phyloP scores from a whole-genome alignment of 1,284 basidiomycete species.

The Boletus subluridellus region DNA sequence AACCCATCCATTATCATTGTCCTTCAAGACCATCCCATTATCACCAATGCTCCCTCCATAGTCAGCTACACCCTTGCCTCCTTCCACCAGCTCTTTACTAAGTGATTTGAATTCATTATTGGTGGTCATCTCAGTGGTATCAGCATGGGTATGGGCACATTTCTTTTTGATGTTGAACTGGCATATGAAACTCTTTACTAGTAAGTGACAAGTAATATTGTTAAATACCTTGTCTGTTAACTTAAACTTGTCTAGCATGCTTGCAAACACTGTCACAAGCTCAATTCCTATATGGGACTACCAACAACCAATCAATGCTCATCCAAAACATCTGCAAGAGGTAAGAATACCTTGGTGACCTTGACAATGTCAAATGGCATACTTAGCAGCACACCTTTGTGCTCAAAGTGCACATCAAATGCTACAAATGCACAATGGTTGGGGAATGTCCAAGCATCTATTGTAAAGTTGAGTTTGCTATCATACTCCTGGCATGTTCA shows the following conservation, averaged over 20 bases:
- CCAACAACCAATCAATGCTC: not conserved
- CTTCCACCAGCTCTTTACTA: not conserved
- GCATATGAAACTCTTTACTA: not conserved
- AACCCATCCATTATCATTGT: not conserved
- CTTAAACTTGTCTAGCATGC: not conserved
- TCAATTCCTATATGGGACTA: not conserved
- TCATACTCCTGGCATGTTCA: slow-evolving; percentile 9
- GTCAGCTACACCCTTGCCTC: not conserved
- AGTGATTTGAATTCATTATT: not conserved
- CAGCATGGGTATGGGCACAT: not conserved
- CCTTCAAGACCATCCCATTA: not conserved
- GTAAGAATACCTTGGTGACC: not conserved
- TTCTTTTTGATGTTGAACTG: not conserved
- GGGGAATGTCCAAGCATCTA: slow-evolving; percentile 8
- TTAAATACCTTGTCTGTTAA: not conserved
- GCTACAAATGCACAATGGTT: slow-evolving; percentile 4
- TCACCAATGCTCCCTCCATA: not conserved
- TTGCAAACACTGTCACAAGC: not conserved
- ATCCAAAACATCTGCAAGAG: not conserved
- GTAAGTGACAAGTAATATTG: not conserved
- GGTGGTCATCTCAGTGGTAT: not conserved
- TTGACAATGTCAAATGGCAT: not conserved
- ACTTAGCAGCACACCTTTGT: not conserved
- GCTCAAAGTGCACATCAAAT: not conserved
- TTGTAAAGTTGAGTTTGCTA: slow-evolving; percentile 8